These are phyloP conservation scores for Cercospora sp. DNA, from an alignment of 2,329 filamentous ascomycete species.

Conservation along the genomic window DNA sequence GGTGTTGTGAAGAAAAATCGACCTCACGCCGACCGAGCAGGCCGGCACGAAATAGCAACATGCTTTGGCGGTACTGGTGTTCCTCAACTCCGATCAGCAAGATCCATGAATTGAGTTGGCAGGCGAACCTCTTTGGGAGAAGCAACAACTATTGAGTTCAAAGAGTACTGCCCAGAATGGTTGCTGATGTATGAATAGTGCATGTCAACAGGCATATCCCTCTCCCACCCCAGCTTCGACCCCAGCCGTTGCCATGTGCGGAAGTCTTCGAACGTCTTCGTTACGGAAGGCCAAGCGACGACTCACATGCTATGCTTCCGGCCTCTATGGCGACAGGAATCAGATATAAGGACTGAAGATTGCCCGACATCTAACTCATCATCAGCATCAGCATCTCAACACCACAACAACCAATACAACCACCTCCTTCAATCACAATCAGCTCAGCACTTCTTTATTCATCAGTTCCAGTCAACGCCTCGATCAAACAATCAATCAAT, in stretches of 20 bases:
- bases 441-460: background rate
- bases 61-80: background rate
- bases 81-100: background rate
- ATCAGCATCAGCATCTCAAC: slow-evolving; percentile 1
- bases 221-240: background rate
- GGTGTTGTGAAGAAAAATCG: background rate
- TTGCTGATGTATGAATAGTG: slow-evolving; percentile 12
- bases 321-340: background rate
- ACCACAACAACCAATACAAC: background rate
- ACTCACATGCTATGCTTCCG: background rate
- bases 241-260: background rate
- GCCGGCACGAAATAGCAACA: background rate
- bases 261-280: background rate
- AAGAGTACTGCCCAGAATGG: background rate
- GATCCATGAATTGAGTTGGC: background rate
- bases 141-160: background rate
- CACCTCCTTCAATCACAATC: background rate
- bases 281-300: background rate
- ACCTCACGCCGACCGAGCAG: background rate
- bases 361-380: background rate
- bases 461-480: background rate
- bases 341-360: slow-evolving; percentile 7
- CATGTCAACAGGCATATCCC: slow-evolving; percentile 6
- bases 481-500: background rate
- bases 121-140: background rate